These are phyloP conservation scores for Cordyceps fumosorosea DNA, from an alignment of 2,329 filamentous ascomycete genomes.

Conservation along the genomic window DNA sequence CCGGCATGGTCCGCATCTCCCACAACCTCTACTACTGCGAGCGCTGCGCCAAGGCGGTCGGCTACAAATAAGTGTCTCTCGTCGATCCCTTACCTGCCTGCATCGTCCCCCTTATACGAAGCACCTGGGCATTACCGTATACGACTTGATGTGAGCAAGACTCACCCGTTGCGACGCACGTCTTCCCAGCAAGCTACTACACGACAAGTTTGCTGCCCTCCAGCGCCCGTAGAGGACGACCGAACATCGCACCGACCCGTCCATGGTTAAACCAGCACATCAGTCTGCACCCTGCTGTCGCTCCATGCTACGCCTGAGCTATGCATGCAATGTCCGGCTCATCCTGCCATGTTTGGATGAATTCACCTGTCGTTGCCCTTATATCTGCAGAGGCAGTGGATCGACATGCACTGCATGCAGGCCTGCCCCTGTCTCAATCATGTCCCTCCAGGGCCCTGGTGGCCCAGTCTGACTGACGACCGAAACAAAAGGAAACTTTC, in stretches of 20 bases:
- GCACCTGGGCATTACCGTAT: neutral
- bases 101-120: neutral
- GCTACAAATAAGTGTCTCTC: constrained; percentile 47
- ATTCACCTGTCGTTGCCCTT: neutral
- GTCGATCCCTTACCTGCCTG: neutral
- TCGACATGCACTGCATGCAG: neutral
- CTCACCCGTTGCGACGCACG: neutral
- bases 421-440: neutral
- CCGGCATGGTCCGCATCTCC: constrained; percentile 58
- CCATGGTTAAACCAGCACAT: neutral
- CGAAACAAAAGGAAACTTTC: neutral
- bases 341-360: neutral
- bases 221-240: neutral
- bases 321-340: neutral
- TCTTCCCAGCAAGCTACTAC: neutral
- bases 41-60: constrained; percentile 56
- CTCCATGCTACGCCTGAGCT: neutral
- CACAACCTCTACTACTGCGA: constrained; percentile 62
- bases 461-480: neutral
- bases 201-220: neutral
- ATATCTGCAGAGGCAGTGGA: neutral
- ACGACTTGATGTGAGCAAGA: neutral
- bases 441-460: neutral
- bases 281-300: neutral
- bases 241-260: neutral